Percentiles rank a stretch among this genome's conserved stretches.
phyloP scores from a whole-genome alignment of 140 eudicot genomes.

The Anethum foeniculum region DNA sequence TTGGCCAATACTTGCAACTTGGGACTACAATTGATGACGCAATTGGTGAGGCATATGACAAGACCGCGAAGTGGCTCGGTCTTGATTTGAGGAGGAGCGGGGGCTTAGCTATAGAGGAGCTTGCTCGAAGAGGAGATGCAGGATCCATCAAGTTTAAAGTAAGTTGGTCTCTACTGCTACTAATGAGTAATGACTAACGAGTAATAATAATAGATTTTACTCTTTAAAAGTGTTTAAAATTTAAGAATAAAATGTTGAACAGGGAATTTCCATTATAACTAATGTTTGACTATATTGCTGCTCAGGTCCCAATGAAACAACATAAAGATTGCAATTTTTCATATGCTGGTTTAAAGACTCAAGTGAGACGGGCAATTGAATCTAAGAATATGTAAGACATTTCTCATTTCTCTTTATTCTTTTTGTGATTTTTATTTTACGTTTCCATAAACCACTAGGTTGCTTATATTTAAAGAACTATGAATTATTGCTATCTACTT shows the following conservation, averaged over 20 bases:
- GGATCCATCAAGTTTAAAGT: constrained; percentile 54
- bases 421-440: too few relatives aligned
- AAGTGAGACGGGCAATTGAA: constrained; percentile 88
- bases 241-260: not conserved
- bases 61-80: constrained; percentile 93
- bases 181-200: not conserved
- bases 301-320: constrained; percentile 92
- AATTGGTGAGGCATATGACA: constrained; percentile 97
- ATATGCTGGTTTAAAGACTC: constrained; percentile 94
- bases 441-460: not conserved
- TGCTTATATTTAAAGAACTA: not conserved
- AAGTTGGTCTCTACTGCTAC: constrained; percentile 8
- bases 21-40: constrained; percentile 98
- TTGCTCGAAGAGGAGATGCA: constrained; percentile 86
- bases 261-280: constrained; percentile 5
- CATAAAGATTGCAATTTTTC: constrained; percentile 97
- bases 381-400: constrained; percentile 62
- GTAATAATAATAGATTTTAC: constrained; percentile 1
- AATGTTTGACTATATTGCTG: constrained; percentile 7
- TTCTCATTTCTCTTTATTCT: not conserved
- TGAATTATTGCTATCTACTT: not conserved
- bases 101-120: constrained; percentile 93
- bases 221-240: not conserved
- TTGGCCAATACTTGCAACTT: constrained; percentile 88
- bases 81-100: constrained; percentile 93